These are phyloP conservation scores for Teratosphaeria nubilosa DNA, from an alignment of 2,329 filamentous ascomycete species.

Conservation along the genomic window DNA sequence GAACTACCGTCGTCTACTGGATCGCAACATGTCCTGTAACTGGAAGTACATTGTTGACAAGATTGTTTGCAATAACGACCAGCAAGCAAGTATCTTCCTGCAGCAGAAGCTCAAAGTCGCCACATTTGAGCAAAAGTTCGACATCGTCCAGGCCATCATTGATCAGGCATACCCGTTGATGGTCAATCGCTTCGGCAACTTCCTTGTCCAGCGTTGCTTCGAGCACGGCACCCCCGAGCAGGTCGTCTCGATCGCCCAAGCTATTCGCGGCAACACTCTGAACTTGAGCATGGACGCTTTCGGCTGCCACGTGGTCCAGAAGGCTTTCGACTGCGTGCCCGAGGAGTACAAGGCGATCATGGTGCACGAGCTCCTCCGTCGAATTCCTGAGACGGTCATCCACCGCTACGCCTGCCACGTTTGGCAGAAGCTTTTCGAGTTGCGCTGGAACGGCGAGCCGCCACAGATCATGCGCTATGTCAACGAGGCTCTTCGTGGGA, in stretches of 20 bases:
- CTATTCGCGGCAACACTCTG: conserved; percentile 87
- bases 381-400: conserved; percentile 95
- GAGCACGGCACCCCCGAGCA: conserved; percentile 95
- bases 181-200: conserved; percentile 98
- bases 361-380: conserved; percentile 92
- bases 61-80: conserved; percentile 98
- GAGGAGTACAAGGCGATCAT: conserved; percentile 97
- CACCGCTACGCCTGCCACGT: conserved; percentile 98
- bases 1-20: conserved; percentile 89
- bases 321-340: conserved; percentile 94
- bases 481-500: conserved; percentile 85
- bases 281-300: conserved; percentile 97
- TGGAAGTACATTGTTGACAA: conserved; percentile 99
- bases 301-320: conserved; percentile 95
- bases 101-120: conserved; percentile 98
- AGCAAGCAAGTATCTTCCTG: conserved; percentile 96
- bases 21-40: conserved; percentile 93
- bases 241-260: conserved; percentile 85
- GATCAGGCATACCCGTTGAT: conserved; percentile 90
- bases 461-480: conserved; percentile 98
- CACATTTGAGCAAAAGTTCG: conserved; percentile 88
- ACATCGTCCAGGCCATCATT: conserved; percentile 94
- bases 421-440: conserved; percentile 98
- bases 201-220: conserved; percentile 95
- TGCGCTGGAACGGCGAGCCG: conserved; percentile 88